Conservation (phyloP, 306 rosid genomes). For the Leucaena leucocephala region DNA sequence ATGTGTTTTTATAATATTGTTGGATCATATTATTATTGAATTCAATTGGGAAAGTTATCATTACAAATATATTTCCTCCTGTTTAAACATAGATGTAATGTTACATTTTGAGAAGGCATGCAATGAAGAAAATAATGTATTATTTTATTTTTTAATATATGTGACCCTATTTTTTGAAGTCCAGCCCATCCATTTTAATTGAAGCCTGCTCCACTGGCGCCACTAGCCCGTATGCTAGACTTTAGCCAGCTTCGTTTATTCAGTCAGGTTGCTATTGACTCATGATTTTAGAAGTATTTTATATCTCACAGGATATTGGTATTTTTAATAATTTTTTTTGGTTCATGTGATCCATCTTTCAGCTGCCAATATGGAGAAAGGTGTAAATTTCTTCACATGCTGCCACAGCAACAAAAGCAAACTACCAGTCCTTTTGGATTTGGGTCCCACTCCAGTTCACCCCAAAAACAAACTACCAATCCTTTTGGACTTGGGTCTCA, state of each 20-base stretch:
- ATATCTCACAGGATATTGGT: background rate
- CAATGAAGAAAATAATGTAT: too few relatives aligned
- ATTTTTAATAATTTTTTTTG: background rate
- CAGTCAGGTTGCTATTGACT: background rate
- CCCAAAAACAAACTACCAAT: slow-evolving; percentile 39
- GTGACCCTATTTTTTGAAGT: too few relatives aligned
- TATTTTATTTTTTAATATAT: too few relatives aligned
- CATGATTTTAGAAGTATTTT: background rate
- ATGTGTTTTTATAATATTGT: too few relatives aligned
- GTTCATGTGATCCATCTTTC: slow-evolving; percentile 26
- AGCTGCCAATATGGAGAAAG: slow-evolving; percentile 80
- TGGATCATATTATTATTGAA: too few relatives aligned
- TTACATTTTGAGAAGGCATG: too few relatives aligned
- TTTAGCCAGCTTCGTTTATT: background rate
- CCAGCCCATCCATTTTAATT: background rate
- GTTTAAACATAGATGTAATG: too few relatives aligned
- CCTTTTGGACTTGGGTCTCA: slow-evolving; percentile 59
- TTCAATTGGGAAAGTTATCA: too few relatives aligned
- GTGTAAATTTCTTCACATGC: slow-evolving; percentile 63
- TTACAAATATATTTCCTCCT: too few relatives aligned
- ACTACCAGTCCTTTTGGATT: slow-evolving; percentile 55
- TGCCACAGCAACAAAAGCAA: slow-evolving; percentile 54
- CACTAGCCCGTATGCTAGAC: too few relatives aligned
- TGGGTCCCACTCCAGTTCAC: slow-evolving; percentile 42
- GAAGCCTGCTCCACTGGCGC: too few relatives aligned